Conservation (phyloP, 1,139 yeast species). For the Scheffersomyces quercinus region DNA sequence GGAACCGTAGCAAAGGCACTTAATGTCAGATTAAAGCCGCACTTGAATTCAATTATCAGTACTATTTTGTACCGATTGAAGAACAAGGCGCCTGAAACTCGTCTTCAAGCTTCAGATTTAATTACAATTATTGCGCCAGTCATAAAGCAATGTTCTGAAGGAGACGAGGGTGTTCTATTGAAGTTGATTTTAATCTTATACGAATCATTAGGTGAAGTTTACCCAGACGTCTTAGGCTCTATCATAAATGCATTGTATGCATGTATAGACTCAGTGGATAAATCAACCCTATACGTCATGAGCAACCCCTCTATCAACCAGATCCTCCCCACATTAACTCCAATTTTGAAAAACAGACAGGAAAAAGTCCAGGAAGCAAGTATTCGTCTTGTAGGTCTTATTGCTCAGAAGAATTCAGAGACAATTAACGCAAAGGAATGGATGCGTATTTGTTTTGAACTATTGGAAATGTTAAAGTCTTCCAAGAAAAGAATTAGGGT, state of each 20-base stretch:
- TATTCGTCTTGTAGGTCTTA: conserved; percentile 75
- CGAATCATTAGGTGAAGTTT: conserved; percentile 93
- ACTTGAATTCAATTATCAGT: conserved; percentile 71
- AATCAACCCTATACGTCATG: conserved; percentile 54
- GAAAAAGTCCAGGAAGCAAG: conserved; percentile 90
- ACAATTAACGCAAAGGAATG: conserved; percentile 91
- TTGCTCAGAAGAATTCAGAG: conserved; percentile 84
- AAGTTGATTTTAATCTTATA: conserved; percentile 76
- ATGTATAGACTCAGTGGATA: conserved; percentile 36
- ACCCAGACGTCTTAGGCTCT: conserved; percentile 91
- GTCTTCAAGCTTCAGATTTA: conserved; percentile 87
- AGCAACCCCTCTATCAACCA: conserved; percentile 82
- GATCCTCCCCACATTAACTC: conserved; percentile 83
- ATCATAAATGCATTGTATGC: conserved; percentile 68
- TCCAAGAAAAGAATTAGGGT: conserved; percentile 76
- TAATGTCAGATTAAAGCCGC: conserved; percentile 71
- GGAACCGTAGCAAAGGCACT: conserved; percentile 67
- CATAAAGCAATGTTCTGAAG: conserved; percentile 56
- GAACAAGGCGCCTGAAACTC: conserved; percentile 68
- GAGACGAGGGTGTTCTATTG: conserved; percentile 41
- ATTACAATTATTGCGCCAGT: conserved; percentile 68
- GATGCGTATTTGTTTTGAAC: conserved; percentile 95
- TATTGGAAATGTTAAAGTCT: conserved; percentile 86
- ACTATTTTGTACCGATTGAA: conserved; percentile 73
- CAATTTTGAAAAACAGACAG: conserved; percentile 86